These are phyloP conservation scores for Rugonectria rugulosa DNA, from an alignment of 2,329 filamentous ascomycete species.

Conservation along the genomic window DNA sequence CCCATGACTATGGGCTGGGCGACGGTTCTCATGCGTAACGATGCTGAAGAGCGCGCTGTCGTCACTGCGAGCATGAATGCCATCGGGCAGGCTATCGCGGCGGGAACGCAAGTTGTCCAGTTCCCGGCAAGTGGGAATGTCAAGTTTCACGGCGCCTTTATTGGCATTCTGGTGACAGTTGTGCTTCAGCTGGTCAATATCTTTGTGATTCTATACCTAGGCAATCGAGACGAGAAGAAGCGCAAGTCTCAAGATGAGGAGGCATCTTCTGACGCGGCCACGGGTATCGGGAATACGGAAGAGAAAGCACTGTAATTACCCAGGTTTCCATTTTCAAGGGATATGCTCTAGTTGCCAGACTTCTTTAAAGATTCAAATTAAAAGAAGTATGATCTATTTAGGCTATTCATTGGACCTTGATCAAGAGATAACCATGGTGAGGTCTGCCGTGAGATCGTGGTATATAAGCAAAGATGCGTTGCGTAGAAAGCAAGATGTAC, in stretches of 20 bases:
- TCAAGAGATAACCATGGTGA: too few species aligned
- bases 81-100: conserved; percentile 51
- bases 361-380: too few species aligned
- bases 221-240: conserved; percentile 38
- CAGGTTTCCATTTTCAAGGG: too few species aligned
- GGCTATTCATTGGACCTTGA: too few species aligned
- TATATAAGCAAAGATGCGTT: too few species aligned
- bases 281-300: not conserved
- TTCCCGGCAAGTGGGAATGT: conserved; percentile 47
- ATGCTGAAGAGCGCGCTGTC: conserved; percentile 50
- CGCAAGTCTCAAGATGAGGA: not conserved
- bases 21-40: conserved; percentile 46
- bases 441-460: too few species aligned
- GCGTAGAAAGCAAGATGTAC: too few species aligned
- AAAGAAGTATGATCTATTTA: too few species aligned
- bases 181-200: conserved; percentile 43
- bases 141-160: conserved; percentile 42
- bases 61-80: conserved; percentile 54
- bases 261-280: not conserved
- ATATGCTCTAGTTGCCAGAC: too few species aligned
- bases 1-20: conserved; percentile 51
- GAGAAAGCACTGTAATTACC: too few species aligned
- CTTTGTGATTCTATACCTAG: conserved; percentile 28
- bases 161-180: conserved; percentile 42
- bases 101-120: conserved; percentile 49